These are phyloP conservation scores for Sutorius eximius DNA, from an alignment of 1,284 basidiomycete species.

Conservation along the genomic window DNA sequence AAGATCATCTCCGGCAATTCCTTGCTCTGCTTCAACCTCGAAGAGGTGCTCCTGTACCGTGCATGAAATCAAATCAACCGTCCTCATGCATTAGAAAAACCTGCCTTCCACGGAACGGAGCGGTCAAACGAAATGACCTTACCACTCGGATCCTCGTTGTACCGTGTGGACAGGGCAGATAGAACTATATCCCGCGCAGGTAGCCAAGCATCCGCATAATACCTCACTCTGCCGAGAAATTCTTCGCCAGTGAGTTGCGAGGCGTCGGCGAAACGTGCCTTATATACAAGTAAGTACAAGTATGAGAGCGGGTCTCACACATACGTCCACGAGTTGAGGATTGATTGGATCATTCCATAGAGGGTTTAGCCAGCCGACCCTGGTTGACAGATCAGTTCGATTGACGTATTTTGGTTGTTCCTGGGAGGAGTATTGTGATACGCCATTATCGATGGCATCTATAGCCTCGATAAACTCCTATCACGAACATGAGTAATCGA, in stretches of 20 bases:
- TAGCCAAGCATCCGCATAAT: conserved; percentile 88
- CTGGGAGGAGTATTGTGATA: conserved; percentile 70
- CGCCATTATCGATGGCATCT: conserved; percentile 96
- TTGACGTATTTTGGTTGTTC: conserved; percentile 69
- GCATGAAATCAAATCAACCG: conserved; percentile 1
- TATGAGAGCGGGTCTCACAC: conserved; percentile 4
- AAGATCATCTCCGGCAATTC: conserved; percentile 46
- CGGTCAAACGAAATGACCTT: conserved; percentile 81
- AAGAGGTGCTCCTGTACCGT: conserved; percentile 83
- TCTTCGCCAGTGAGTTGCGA: conserved; percentile 85
- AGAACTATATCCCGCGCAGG: conserved; percentile 87
- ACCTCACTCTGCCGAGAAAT: conserved; percentile 80
- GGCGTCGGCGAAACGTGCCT: conserved; percentile 80
- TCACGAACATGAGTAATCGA: conserved; percentile 4
- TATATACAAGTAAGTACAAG: conserved; percentile 7
- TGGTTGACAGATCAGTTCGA: conserved; percentile 79
- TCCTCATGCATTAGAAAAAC: not conserved
- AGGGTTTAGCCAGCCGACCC: conserved; percentile 83
- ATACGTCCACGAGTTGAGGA: conserved; percentile 68
- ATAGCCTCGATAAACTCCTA: conserved; percentile 93
- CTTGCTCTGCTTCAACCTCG: conserved; percentile 69
- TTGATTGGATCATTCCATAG: conserved; percentile 83
- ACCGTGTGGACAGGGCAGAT: conserved; percentile 63
- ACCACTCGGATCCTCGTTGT: conserved; percentile 67
- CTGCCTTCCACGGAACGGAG: conserved; percentile 85